Evolutionary conservation across 805 yeast species (phyloP).

Genomic region (Kuraishia molischiana): DNA sequence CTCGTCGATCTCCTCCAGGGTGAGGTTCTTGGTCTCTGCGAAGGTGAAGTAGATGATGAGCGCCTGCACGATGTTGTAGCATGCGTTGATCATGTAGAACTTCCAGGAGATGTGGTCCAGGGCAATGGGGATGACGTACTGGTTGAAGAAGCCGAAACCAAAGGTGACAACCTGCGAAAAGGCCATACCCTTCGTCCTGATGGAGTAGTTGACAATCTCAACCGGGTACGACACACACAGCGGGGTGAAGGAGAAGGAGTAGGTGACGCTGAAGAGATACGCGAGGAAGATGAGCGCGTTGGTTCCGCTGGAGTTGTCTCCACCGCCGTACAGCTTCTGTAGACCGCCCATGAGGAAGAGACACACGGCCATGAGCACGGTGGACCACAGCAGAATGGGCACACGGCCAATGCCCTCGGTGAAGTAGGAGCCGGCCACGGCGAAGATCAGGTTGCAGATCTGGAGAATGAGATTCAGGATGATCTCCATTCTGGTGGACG

Average conservation of each 20-base stretch:
- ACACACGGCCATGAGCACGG: slow-evolving; percentile 15
- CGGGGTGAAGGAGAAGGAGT: slow-evolving; percentile 16
- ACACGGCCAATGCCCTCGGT: slow-evolving; percentile 17
- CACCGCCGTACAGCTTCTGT: slow-evolving; percentile 12
- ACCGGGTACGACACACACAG: slow-evolving; percentile 16
- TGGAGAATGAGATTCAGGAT: slow-evolving; percentile 17
- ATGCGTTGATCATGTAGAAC: slow-evolving; percentile 15
- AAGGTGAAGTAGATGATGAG: slow-evolving; percentile 13
- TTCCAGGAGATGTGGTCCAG: slow-evolving; percentile 13
- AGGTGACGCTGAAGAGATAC: slow-evolving; percentile 14
- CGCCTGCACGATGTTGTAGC: slow-evolving; percentile 13
- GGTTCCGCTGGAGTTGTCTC: slow-evolving; percentile 10
- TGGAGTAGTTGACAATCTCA: slow-evolving; percentile 14
- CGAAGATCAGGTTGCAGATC: slow-evolving; percentile 12
- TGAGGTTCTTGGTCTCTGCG: slow-evolving; percentile 16
- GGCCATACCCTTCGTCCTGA: slow-evolving; percentile 18
- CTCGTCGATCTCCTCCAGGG: slow-evolving; percentile 18
- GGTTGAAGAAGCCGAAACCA: slow-evolving; percentile 15
- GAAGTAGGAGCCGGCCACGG: slow-evolving; percentile 14
- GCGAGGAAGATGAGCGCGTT: slow-evolving; percentile 15
- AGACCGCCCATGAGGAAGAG: slow-evolving; percentile 17
- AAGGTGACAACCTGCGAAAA: slow-evolving; percentile 13
- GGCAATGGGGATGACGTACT: slow-evolving; percentile 20
- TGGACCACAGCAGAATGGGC: slow-evolving; percentile 12
- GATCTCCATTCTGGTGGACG: slow-evolving; percentile 13